Evolutionary conservation across 2,329 filamentous ascomycete genomes (phyloP).

Genomic region (Trichoderma aggressivum): DNA sequence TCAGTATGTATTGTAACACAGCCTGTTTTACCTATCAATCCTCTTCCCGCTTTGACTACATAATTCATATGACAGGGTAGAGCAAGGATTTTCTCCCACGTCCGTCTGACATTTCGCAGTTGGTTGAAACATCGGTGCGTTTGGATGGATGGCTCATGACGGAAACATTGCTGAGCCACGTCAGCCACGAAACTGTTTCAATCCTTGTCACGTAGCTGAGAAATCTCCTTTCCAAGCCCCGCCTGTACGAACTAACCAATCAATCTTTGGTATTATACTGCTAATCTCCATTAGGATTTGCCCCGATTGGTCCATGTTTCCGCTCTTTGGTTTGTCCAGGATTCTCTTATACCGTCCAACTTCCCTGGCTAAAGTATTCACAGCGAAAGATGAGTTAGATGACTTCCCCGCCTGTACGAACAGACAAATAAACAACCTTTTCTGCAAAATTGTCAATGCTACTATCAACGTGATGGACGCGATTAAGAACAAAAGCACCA

Average conservation of each 20-base stretch:
- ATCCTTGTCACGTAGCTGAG: not conserved
- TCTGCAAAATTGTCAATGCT: not conserved
- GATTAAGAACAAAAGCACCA: not conserved
- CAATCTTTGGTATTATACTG: not conserved
- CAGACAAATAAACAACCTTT: not conserved
- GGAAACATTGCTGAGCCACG: not conserved
- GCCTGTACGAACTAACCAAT: constrained; percentile 8
- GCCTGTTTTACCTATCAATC: not conserved
- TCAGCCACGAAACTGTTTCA: not conserved
- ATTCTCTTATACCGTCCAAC: not conserved
- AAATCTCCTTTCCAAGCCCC: not conserved
- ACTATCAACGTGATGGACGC: not conserved
- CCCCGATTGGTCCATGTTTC: not conserved
- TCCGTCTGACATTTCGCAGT: not conserved
- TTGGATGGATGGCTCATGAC: not conserved
- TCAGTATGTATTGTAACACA: not conserved
- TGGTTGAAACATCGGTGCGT: not conserved
- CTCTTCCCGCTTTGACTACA: not conserved
- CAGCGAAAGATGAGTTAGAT: not conserved
- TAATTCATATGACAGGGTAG: not conserved
- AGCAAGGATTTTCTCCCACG: not conserved
- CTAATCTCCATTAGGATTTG: not conserved
- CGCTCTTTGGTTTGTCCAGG: not conserved
- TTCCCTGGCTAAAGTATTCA: not conserved
- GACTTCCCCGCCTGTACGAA: not conserved